Evolutionary conservation across 2,329 filamentous ascomycete species (phyloP), one percentile per base, ranked within the genome.

Genomic region (Claviceps pazoutovae): DNA sequence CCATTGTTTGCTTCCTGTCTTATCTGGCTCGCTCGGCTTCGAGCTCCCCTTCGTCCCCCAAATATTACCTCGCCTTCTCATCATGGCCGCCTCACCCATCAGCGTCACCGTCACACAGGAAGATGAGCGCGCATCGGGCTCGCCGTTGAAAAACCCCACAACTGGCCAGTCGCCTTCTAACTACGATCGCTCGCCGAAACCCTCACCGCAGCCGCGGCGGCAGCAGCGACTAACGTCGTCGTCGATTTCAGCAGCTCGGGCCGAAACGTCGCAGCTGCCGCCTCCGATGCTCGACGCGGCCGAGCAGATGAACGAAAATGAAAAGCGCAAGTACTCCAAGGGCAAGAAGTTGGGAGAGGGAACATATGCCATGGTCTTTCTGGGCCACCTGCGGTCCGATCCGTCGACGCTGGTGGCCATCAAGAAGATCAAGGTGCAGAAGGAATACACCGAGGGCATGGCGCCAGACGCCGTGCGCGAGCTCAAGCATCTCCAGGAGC

Each of bases 331-430:
- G 74, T 98, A 95, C 66, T 79, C 93, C 58, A 95, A 94, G 73
- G 88, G 88, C 62, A 89, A 86, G 66, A 93, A 93, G 64, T 80
- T 98, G 54, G 93, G 93, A 66, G 88, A 95, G 69, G 93, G 93
- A 72, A 97, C 93, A 57, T 98, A 98, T 67, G 93, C 93, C 65
- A 84, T 94, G 62, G 93, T 98, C 62, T 96, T 89, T 73, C 81
- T 90, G 50, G 93, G 90, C 50, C 86, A 91, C 68, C 77, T 93
- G 46, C 80, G 83, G 54, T 72, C 71, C 59, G 82, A 93, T 60
- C 84, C 88, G 5, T 75, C 76, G 37, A 78, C 80, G 43, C 79
- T 86, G 51, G 87, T 98, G 56, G 93, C 93, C 60, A 91, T 94
- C 73, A 94, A 94, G 68, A 93, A 91, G 71, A 93, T 93, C 73